These are phyloP conservation scores for Kazachstania sp. DNA, from an alignment of 1,139 yeast genomes.

Conservation along the genomic window DNA sequence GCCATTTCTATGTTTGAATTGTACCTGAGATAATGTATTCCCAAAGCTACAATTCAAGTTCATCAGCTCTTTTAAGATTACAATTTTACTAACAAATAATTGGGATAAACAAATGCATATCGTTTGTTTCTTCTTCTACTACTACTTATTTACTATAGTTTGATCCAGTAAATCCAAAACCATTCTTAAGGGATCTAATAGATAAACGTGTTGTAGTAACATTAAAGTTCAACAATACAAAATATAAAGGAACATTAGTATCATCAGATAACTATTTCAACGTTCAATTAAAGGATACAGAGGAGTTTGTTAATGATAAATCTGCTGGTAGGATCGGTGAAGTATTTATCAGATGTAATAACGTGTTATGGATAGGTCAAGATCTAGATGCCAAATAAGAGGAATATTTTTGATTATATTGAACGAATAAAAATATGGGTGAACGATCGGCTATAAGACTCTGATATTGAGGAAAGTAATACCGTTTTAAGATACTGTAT, in stretches of 20 bases:
- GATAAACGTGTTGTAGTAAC: constrained; percentile 72
- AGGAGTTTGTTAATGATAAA: constrained; percentile 48
- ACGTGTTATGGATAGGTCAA: constrained; percentile 58
- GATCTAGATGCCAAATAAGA: constrained; percentile 9
- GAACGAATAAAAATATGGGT: too few relatives aligned
- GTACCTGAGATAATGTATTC: too few relatives aligned
- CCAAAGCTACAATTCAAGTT: not conserved
- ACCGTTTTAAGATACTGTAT: too few relatives aligned
- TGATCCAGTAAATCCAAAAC: constrained; percentile 83
- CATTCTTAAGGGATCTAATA: constrained; percentile 68
- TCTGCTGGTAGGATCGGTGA: constrained; percentile 65
- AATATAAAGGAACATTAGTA: constrained; percentile 69
- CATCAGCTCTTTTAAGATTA: not conserved
- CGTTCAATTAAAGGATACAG: constrained; percentile 62
- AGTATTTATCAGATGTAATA: constrained; percentile 76
- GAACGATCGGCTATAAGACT: too few relatives aligned
- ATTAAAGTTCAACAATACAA: constrained; percentile 88
- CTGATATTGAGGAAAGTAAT: too few relatives aligned
- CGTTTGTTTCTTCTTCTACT: not conserved
- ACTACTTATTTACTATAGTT: constrained; percentile 37
- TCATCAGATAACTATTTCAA: constrained; percentile 94
- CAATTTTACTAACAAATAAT: not conserved
- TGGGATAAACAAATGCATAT: not conserved
- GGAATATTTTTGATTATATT: too few relatives aligned
- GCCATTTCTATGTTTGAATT: too few relatives aligned